Percentiles rank a stretch among this genome's conserved stretches.
Evolutionary conservation across 306 rosid species (phyloP).

Genomic region (Leucaena leucocephala): DNA sequence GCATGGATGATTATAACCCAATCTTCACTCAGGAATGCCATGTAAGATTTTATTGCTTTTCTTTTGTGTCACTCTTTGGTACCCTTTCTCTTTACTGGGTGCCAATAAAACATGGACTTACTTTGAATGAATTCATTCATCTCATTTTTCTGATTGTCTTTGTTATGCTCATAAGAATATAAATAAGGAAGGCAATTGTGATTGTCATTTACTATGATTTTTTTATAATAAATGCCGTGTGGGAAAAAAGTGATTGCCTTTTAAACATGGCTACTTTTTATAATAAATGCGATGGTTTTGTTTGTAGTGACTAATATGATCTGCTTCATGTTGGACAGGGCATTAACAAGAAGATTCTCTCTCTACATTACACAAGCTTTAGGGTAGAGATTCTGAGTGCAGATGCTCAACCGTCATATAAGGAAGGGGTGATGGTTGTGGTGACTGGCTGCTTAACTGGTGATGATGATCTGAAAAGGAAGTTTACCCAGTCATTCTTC

Average conservation of each 20-base stretch:
- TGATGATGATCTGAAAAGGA: constrained; percentile 50
- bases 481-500: constrained; percentile 71
- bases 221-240: neutral
- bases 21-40: neutral
- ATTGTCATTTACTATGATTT: neutral
- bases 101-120: neutral
- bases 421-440: constrained; percentile 65
- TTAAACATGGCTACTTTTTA: neutral
- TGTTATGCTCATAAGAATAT: neutral
- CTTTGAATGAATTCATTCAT: neutral
- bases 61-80: neutral
- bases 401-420: constrained; percentile 66
- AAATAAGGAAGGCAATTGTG: neutral
- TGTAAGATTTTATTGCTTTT: neutral
- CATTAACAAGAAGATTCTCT: constrained; percentile 58
- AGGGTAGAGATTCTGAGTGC: constrained; percentile 60
- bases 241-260: neutral
- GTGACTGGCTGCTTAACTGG: constrained; percentile 71
- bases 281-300: neutral
- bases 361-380: constrained; percentile 48
- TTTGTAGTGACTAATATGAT: neutral
- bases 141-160: neutral
- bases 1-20: neutral
- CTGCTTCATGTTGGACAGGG: constrained; percentile 47
- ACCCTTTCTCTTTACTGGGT: neutral